Percentiles rank a stretch among this genome's conserved stretches.
phyloP scores from a whole-genome alignment of 192 early-diverging fungal species.

The Entomortierella chlamydospora region DNA sequence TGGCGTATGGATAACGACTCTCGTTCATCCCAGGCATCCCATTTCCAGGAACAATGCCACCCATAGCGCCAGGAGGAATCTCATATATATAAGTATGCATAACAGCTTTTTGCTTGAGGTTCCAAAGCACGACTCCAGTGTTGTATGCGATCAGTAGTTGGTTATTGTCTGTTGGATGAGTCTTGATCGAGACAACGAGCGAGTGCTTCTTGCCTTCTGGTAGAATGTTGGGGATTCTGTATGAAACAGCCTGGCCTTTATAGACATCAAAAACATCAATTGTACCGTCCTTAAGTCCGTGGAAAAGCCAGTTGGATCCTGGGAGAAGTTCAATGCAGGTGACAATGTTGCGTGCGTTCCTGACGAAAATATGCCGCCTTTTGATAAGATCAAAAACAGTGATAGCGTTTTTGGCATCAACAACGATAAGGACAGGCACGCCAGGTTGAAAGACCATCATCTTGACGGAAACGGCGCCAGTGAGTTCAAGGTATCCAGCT shows the following conservation, averaged over 20 bases:
- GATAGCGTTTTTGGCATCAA: slow-evolving; percentile 59
- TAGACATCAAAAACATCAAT: slow-evolving; percentile 62
- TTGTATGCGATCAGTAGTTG: slow-evolving; percentile 66
- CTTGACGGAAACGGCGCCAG: slow-evolving; percentile 55
- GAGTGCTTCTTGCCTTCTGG: slow-evolving; percentile 47
- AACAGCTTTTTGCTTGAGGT: slow-evolving; percentile 54
- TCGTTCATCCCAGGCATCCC: slow-evolving; percentile 21
- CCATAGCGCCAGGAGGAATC: slow-evolving; percentile 39
- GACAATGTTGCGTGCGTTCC: slow-evolving; percentile 55
- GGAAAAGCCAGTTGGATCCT: slow-evolving; percentile 65
- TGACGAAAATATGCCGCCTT: slow-evolving; percentile 37
- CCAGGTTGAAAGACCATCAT: slow-evolving; percentile 66
- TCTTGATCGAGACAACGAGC: slow-evolving; percentile 59
- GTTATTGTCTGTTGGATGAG: slow-evolving; percentile 63
- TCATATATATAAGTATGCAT: slow-evolving; percentile 45
- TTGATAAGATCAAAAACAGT: slow-evolving; percentile 65
- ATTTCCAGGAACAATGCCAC: slow-evolving; percentile 9
- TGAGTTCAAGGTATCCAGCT: slow-evolving; percentile 30
- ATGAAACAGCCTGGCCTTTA: slow-evolving; percentile 46
- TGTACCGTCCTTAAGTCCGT: slow-evolving; percentile 61
- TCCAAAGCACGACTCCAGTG: slow-evolving; percentile 62
- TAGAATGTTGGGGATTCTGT: slow-evolving; percentile 59
- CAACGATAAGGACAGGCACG: slow-evolving; percentile 57
- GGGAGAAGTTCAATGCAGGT: slow-evolving; percentile 58
- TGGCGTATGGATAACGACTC: slow-evolving; percentile 46